These are phyloP conservation scores for Saprolegnia diclina DNA, from an alignment of 352 stramenopile genomes.

Conservation along the genomic window DNA sequence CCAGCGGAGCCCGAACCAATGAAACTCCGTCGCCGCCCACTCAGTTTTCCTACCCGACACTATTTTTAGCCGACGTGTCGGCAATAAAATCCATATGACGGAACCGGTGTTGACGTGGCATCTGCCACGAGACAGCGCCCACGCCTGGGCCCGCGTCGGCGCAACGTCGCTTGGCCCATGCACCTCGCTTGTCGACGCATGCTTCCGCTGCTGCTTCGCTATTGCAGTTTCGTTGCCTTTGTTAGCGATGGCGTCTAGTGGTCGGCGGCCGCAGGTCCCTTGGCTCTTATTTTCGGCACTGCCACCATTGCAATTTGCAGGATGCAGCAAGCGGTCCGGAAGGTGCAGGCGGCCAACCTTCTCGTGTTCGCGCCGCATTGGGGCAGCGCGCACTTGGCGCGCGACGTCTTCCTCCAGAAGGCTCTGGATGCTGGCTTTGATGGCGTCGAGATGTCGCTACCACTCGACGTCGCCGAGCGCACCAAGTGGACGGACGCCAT, in stretches of 20 bases:
- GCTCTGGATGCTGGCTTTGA: slow-evolving; percentile 21
- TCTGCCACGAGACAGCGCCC: neutral
- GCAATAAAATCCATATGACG: neutral
- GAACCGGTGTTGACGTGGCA: neutral
- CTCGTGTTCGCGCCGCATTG: slow-evolving; percentile 23
- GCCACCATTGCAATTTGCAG: neutral
- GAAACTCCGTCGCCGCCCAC: neutral
- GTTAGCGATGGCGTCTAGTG: too few species aligned
- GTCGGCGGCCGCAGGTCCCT: neutral
- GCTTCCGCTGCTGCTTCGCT: too few species aligned
- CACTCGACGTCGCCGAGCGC: slow-evolving; percentile 16
- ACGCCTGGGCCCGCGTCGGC: neutral
- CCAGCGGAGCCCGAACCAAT: neutral
- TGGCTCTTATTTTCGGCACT: neutral
- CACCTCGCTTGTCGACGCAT: too few species aligned
- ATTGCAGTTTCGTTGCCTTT: too few species aligned
- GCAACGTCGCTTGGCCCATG: too few species aligned
- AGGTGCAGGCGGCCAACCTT: neutral
- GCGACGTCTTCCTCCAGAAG: slow-evolving; percentile 16
- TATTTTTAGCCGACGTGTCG: slow-evolving; percentile 2
- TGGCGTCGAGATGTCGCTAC: slow-evolving; percentile 26
- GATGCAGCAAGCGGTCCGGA: neutral
- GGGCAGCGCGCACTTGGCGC: slow-evolving; percentile 15
- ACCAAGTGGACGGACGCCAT: slow-evolving; percentile 9
- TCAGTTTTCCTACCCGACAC: neutral